Percentiles rank a stretch among this genome's conserved stretches.
phyloP scores from a whole-genome alignment of 345 rosid species.

The Gynandropsis gynandra region DNA sequence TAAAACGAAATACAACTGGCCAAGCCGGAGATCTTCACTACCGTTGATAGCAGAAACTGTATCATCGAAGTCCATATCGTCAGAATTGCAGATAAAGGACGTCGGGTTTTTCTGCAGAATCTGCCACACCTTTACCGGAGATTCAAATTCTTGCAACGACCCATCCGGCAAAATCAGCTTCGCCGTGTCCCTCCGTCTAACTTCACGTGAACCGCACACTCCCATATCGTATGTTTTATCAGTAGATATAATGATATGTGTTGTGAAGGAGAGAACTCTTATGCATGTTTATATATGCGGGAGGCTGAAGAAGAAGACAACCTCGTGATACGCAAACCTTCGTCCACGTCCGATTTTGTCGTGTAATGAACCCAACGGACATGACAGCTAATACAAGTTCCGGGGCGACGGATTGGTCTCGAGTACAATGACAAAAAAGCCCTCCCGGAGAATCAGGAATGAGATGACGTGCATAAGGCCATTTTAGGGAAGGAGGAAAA shows the following conservation, averaged over 20 bases:
- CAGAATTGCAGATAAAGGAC: slow-evolving; percentile 81
- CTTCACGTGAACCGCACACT: slow-evolving; percentile 68
- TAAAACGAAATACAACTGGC: slow-evolving; percentile 78
- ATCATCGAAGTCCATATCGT: slow-evolving; percentile 90
- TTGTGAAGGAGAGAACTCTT: slow-evolving; percentile 14
- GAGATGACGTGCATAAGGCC: slow-evolving; percentile 5
- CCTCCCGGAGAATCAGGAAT: background rate
- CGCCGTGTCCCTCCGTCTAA: slow-evolving; percentile 61
- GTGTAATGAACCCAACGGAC: slow-evolving; percentile 16
- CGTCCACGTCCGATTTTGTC: slow-evolving; percentile 16
- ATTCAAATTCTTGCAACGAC: slow-evolving; percentile 58
- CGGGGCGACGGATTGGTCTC: background rate
- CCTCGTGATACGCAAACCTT: slow-evolving; percentile 24
- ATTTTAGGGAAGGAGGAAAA: background rate
- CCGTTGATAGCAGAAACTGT: slow-evolving; percentile 48
- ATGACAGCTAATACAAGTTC: slow-evolving; percentile 14
- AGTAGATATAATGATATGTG: slow-evolving; percentile 12
- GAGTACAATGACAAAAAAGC: background rate
- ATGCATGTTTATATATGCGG: slow-evolving; percentile 20
- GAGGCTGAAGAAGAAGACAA: slow-evolving; percentile 5
- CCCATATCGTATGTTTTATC: slow-evolving; percentile 63
- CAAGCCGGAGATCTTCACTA: slow-evolving; percentile 71
- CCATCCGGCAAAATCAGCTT: slow-evolving; percentile 78
- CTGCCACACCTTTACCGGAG: slow-evolving; percentile 71
- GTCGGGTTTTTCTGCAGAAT: slow-evolving; percentile 54